Evolutionary conservation across 768 basidiomycete genomes (phyloP).

Genomic region (Butyriboletus loyo): DNA sequence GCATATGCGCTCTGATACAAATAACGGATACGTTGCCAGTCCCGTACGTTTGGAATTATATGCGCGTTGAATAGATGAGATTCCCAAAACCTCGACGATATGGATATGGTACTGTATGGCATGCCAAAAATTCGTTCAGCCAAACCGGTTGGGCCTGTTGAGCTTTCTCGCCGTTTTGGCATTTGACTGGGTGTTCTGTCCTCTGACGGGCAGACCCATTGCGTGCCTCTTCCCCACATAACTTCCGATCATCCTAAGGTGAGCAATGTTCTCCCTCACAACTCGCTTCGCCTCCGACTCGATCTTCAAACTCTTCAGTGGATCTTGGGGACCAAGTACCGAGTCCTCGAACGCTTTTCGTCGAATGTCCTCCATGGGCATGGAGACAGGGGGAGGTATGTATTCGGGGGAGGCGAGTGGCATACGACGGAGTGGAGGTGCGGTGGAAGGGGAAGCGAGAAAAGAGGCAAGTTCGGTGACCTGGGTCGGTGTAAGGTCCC

Average conservation of each 20-base stretch:
- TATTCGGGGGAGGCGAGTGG: constrained; percentile 61
- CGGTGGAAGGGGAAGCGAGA: constrained; percentile 84
- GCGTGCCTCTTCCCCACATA: constrained; percentile 93
- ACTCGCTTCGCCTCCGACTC: constrained; percentile 83
- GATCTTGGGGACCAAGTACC: constrained; percentile 48
- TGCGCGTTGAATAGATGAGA: not conserved
- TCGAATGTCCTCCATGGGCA: constrained; percentile 29
- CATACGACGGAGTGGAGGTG: constrained; percentile 59
- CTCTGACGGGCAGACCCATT: constrained; percentile 90
- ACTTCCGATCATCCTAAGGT: constrained; percentile 91
- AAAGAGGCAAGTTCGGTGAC: constrained; percentile 90
- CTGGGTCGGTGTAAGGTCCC: constrained; percentile 81
- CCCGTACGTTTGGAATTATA: not conserved
- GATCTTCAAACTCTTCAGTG: constrained; percentile 72
- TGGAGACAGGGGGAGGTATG: constrained; percentile 44
- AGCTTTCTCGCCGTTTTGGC: constrained; percentile 88
- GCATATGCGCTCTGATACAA: constrained; percentile 3
- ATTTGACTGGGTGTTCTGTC: constrained; percentile 90
- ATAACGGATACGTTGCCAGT: not conserved
- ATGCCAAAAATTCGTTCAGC: constrained; percentile 22
- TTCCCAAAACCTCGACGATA: constrained; percentile 1
- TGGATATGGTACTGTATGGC: constrained; percentile 11
- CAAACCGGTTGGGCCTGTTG: constrained; percentile 74
- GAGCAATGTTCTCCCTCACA: constrained; percentile 87
- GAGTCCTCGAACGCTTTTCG: constrained; percentile 30